These are phyloP conservation scores for Geotrichum reessii DNA, from an alignment of 1,139 yeast species.

Conservation along the genomic window DNA sequence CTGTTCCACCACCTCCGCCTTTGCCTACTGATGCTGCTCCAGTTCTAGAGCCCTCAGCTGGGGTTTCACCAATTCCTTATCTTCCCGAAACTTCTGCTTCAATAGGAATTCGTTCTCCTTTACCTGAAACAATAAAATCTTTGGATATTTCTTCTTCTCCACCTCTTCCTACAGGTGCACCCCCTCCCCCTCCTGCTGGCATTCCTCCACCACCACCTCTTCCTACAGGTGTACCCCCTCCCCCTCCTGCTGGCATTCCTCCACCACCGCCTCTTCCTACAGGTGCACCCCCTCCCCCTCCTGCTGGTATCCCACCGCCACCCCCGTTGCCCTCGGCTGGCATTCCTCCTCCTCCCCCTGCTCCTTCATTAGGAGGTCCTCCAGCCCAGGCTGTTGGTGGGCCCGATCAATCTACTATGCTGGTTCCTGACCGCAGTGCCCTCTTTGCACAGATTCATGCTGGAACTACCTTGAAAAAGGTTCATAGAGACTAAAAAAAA, in stretches of 20 bases:
- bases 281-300: slow-evolving; percentile 25
- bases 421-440: slow-evolving; percentile 33
- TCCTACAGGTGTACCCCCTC: slow-evolving; percentile 23
- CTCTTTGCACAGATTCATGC: slow-evolving; percentile 53
- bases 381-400: slow-evolving; percentile 32
- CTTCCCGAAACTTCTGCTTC: slow-evolving; percentile 15
- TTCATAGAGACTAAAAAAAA: slow-evolving; percentile 22
- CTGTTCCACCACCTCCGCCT: slow-evolving; percentile 15
- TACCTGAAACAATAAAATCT: slow-evolving; percentile 12
- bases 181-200: slow-evolving; percentile 21
- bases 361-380: slow-evolving; percentile 31
- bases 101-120: slow-evolving; percentile 21
- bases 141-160: slow-evolving; percentile 17
- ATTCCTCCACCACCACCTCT: slow-evolving; percentile 24
- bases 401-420: slow-evolving; percentile 39
- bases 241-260: slow-evolving; percentile 18
- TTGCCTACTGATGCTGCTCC: slow-evolving; percentile 14
- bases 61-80: slow-evolving; percentile 21
- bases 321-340: slow-evolving; percentile 22
- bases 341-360: slow-evolving; percentile 34
- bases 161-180: slow-evolving; percentile 23
- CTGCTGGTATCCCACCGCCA: slow-evolving; percentile 20
- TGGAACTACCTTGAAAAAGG: slow-evolving; percentile 48
- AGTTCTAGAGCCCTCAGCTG: slow-evolving; percentile 18
- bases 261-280: slow-evolving; percentile 22